Evolutionary conservation across 176 grass and related monocot species (phyloP).

Genomic region (Triticum turgidum): DNA sequence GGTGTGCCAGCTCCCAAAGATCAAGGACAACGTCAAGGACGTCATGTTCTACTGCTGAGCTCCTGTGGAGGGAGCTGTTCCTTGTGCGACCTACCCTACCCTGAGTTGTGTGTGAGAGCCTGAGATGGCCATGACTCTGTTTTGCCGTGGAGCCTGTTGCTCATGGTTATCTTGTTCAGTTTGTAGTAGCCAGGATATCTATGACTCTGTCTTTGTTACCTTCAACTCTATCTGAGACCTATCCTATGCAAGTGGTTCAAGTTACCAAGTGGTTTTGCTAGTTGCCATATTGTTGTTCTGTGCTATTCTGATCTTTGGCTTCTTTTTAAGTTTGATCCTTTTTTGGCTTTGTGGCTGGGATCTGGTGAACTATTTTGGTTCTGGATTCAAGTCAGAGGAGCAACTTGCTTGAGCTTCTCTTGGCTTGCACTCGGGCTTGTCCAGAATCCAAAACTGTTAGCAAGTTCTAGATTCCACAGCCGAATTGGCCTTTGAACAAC

Average conservation of each 20-base stretch:
- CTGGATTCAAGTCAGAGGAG: background rate
- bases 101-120: background rate
- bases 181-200: slow-evolving; percentile 25
- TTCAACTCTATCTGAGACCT: slow-evolving; percentile 8
- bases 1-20: slow-evolving; percentile 56
- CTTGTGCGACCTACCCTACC: no score
- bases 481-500: background rate
- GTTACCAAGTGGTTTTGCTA: background rate
- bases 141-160: slow-evolving; percentile 3
- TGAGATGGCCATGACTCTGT: slow-evolving; percentile 2
- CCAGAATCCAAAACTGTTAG: background rate
- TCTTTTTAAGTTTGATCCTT: background rate
- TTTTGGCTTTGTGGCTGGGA: background rate
- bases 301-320: background rate
- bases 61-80: background rate
- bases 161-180: background rate
- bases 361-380: background rate
- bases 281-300: background rate
- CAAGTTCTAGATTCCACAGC: background rate
- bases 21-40: slow-evolving; percentile 72
- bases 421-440: background rate
- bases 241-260: slow-evolving; percentile 12
- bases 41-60: slow-evolving; percentile 86
- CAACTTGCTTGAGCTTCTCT: background rate
- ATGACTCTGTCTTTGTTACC: slow-evolving; percentile 23